Conservation (phyloP, 2,329 filamentous ascomycete genomes). For the Alternaria gaisen region DNA sequence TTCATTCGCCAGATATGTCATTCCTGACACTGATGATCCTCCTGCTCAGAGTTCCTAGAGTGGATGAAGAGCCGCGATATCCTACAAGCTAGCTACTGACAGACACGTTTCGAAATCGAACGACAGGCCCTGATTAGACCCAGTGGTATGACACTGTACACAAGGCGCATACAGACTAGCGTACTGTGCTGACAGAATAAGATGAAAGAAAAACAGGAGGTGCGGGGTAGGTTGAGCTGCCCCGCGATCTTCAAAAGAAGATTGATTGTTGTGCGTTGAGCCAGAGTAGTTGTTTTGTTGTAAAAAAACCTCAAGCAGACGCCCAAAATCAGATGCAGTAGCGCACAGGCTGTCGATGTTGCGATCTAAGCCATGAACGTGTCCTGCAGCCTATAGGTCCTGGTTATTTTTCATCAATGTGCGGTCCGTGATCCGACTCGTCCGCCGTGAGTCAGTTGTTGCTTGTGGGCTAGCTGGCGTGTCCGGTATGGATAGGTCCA, state of each 20-base stretch:
- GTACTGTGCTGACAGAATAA: conserved; percentile 20
- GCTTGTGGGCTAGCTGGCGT: conserved; percentile 34
- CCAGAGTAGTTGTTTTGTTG: conserved; percentile 79
- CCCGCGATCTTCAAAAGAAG: conserved; percentile 54
- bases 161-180: conserved; percentile 22
- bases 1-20: conserved; percentile 22
- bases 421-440: conserved; percentile 26
- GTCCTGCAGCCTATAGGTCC: conserved; percentile 42
- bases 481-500: conserved; percentile 36
- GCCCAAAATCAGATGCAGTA: conserved; percentile 64
- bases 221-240: conserved; percentile 71
- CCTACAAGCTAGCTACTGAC: conserved; percentile 22
- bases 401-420: conserved; percentile 36
- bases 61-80: conserved; percentile 19
- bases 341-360: conserved; percentile 70
- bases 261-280: conserved; percentile 77
- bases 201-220: conserved; percentile 42
- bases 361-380: conserved; percentile 65
- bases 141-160: conserved; percentile 23
- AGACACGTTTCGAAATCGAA: conserved; percentile 13
- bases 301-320: conserved; percentile 79
- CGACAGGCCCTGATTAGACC: conserved; percentile 10
- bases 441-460: conserved; percentile 33
- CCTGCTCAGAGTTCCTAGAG: conserved; percentile 3
- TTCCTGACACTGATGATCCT: conserved; percentile 16